Conservation (phyloP, 495 filamentous ascomycete genomes). For the Penicillium cataractarum region DNA sequence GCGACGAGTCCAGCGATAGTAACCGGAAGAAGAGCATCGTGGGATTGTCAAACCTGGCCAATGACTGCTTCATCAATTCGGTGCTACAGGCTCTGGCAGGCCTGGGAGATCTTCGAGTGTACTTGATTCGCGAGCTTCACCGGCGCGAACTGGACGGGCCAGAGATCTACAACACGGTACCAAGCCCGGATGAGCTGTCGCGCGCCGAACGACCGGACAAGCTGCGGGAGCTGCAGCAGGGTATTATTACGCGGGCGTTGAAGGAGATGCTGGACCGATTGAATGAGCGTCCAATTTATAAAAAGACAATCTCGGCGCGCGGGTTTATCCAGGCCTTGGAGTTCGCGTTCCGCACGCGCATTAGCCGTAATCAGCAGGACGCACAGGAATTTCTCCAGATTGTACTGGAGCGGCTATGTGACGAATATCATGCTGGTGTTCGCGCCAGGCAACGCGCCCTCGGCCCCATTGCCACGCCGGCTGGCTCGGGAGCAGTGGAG, state of each 20-base stretch:
- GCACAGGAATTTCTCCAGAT: slow-evolving; percentile 98
- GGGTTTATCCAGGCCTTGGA: slow-evolving; percentile 81
- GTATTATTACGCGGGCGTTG: slow-evolving; percentile 81
- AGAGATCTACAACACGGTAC: slow-evolving; percentile 65
- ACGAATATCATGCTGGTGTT: slow-evolving; percentile 87
- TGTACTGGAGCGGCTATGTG: slow-evolving; percentile 85
- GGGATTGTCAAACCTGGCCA: slow-evolving; percentile 86
- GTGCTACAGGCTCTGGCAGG: slow-evolving; percentile 94
- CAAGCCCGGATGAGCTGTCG: slow-evolving; percentile 47
- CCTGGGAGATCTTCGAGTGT: slow-evolving; percentile 85
- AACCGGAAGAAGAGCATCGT: slow-evolving; percentile 86
- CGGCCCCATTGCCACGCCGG: slow-evolving; percentile 20
- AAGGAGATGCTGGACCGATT: slow-evolving; percentile 92
- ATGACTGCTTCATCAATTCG: slow-evolving; percentile 99
- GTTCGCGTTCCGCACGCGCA: slow-evolving; percentile 80
- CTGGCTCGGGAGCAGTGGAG: slow-evolving; percentile 22
- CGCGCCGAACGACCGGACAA: slow-evolving; percentile 59
- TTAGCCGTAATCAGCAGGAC: slow-evolving; percentile 95
- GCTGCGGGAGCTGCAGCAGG: slow-evolving; percentile 73
- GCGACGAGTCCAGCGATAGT: slow-evolving; percentile 62
- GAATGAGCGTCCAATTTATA: slow-evolving; percentile 91
- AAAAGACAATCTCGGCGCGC: slow-evolving; percentile 87
- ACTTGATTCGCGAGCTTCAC: slow-evolving; percentile 86
- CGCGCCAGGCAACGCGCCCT: slow-evolving; percentile 61
- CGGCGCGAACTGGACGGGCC: slow-evolving; percentile 76